These are phyloP conservation scores for Neoascochyta sp. DNA, from an alignment of 2,329 filamentous ascomycete genomes.

Conservation along the genomic window DNA sequence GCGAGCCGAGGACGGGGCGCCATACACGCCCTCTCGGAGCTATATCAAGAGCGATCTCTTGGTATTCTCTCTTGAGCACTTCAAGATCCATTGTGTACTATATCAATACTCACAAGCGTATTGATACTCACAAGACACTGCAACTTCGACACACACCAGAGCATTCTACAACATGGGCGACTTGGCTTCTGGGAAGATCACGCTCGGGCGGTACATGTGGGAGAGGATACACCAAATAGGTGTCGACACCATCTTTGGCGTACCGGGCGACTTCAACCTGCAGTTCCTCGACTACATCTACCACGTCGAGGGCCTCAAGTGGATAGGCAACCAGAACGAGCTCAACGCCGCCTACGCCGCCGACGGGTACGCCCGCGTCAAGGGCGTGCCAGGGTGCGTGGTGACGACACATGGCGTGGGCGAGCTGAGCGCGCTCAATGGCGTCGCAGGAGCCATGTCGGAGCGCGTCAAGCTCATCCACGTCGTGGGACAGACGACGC, in stretches of 20 bases:
- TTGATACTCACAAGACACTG: no score
- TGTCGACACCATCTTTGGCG: slow-evolving; percentile 41
- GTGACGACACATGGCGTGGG: slow-evolving; percentile 62
- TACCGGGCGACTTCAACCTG: slow-evolving; percentile 48
- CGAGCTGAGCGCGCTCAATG: slow-evolving; percentile 46
- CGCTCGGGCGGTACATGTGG: slow-evolving; percentile 44
- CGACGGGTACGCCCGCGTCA: slow-evolving; percentile 57
- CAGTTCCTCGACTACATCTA: slow-evolving; percentile 45
- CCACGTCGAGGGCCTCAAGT: slow-evolving; percentile 38
- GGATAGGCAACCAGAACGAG: slow-evolving; percentile 56
- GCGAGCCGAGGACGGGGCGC: no score
- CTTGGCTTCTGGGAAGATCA: slow-evolving; percentile 28
- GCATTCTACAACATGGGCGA: slow-evolving; percentile 2
- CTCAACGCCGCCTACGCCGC: slow-evolving; percentile 57
- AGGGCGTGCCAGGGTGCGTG: slow-evolving; percentile 48
- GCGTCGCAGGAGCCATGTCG: slow-evolving; percentile 43
- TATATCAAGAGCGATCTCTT: no score
- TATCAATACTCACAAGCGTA: no score
- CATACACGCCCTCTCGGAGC: no score
- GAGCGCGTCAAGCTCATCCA: slow-evolving; percentile 47
- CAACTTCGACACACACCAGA: no score
- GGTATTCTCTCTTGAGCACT: no score
- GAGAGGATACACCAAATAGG: slow-evolving; percentile 42
- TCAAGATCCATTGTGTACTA: no score
- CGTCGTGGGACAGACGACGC: slow-evolving; percentile 45